Percentiles rank a stretch among this genome's conserved stretches.
These are phyloP conservation scores for Pistacia atlantica DNA, from an alignment of 345 rosid genomes.

Conservation along the genomic window DNA sequence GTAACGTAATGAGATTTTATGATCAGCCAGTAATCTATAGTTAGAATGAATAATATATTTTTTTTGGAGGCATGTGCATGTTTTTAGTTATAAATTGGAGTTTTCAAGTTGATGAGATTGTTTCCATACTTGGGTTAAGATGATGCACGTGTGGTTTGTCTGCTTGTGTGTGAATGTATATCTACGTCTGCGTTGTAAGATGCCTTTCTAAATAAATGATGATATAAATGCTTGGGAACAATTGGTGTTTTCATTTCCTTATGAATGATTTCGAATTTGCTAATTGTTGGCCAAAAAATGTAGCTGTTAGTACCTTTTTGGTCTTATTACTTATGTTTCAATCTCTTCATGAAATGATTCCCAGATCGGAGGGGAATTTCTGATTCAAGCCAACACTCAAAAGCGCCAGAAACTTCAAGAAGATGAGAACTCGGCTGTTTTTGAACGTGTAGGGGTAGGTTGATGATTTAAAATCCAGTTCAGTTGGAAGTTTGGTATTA, in stretches of 20 bases:
- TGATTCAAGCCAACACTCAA: slow-evolving; percentile 85
- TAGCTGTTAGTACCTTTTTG: background rate
- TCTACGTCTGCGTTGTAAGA: background rate
- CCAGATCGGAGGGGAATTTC: slow-evolving; percentile 84
- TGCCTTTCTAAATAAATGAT: background rate
- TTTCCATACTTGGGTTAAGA: background rate
- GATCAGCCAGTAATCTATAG: background rate
- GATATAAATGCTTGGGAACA: background rate
- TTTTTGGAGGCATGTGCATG: background rate
- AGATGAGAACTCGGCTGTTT: slow-evolving; percentile 45
- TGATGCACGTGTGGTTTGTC: background rate
- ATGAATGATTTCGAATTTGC: background rate
- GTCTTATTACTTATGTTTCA: background rate
- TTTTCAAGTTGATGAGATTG: background rate
- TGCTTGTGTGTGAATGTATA: background rate
- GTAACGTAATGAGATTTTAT: background rate
- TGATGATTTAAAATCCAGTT: slow-evolving; percentile 9
- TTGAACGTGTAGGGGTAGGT: slow-evolving; percentile 67
- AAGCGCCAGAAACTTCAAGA: slow-evolving; percentile 79
- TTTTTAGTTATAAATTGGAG: background rate
- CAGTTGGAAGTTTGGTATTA: slow-evolving; percentile 5
- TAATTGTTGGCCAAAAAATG: background rate
- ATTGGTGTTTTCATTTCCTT: background rate
- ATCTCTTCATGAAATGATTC: slow-evolving; percentile 20
- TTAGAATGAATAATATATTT: background rate